Conservation (phyloP, 208 protist genomes). For the Trichomonas vaginalis region DNA sequence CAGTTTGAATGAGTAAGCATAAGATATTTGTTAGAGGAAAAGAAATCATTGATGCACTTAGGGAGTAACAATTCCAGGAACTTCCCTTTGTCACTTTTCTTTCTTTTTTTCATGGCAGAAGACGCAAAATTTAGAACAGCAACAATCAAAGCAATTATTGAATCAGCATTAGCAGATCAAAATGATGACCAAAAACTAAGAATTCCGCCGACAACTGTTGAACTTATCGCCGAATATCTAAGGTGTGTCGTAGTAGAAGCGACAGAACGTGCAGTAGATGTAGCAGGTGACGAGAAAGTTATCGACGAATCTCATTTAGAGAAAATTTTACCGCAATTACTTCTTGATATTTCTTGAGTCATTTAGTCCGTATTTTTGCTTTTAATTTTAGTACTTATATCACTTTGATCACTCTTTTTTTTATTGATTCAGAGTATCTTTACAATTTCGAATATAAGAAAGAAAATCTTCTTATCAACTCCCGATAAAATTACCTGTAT, state of each 20-base stretch:
- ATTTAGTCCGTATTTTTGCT: background rate
- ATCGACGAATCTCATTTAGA: constrained; percentile 2
- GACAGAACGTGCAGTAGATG: background rate
- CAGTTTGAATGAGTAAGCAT: background rate
- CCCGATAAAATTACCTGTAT: background rate
- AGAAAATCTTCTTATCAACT: background rate
- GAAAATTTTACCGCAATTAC: constrained; percentile 1
- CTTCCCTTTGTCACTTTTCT: background rate
- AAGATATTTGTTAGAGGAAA: background rate
- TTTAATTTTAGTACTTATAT: background rate
- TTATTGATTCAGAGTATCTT: background rate
- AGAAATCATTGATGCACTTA: background rate
- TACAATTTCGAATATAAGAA: background rate
- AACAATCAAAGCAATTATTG: background rate
- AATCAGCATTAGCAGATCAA: background rate
- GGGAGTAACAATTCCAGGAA: background rate
- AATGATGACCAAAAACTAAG: background rate
- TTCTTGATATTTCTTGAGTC: background rate
- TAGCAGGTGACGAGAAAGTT: background rate
- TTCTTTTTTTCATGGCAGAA: background rate
- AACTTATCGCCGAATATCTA: background rate
- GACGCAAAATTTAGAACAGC: background rate
- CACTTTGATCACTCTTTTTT: background rate
- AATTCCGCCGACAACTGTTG: background rate
- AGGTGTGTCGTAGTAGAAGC: background rate